Conservation (phyloP, 345 rosid genomes). For the Eucalyptus albens region DNA sequence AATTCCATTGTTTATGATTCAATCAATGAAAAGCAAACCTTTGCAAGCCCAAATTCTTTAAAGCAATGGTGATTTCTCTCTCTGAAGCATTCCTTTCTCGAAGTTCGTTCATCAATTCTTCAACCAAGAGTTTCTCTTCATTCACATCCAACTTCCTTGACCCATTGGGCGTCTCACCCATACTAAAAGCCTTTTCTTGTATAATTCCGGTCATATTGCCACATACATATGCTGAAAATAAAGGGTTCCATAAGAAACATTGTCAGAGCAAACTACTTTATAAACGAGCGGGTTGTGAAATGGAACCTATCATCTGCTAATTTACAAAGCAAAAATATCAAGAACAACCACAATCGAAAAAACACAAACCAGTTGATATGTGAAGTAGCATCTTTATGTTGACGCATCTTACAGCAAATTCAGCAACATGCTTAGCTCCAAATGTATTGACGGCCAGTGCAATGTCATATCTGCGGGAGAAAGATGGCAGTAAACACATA, state of each 20-base stretch:
- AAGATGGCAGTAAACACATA: neutral
- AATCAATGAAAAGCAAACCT: neutral
- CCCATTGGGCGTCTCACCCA: too few relatives aligned
- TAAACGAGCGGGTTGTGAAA: too few relatives aligned
- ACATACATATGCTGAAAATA: slow-evolving; percentile 13
- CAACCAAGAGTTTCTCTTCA: neutral
- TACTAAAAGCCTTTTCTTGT: neutral
- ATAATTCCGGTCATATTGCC: slow-evolving; percentile 8
- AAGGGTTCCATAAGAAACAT: neutral
- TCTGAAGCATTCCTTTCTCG: neutral
- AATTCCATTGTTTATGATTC: neutral
- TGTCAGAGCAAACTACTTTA: neutral
- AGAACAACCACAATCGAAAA: neutral
- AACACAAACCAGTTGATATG: slow-evolving; percentile 19
- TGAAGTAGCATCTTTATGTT: slow-evolving; percentile 35
- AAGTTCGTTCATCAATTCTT: neutral
- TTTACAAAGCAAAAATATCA: neutral
- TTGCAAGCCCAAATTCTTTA: slow-evolving; percentile 5
- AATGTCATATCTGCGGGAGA: slow-evolving; percentile 22
- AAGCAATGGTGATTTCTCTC: neutral
- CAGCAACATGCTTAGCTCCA: slow-evolving; percentile 38
- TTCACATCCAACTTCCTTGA: too few relatives aligned
- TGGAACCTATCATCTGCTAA: too few relatives aligned
- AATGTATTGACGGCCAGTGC: slow-evolving; percentile 42
- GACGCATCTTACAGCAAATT: slow-evolving; percentile 44